Conservation (phyloP, 495 filamentous ascomycete species). For the Penicillium malachiteum region DNA sequence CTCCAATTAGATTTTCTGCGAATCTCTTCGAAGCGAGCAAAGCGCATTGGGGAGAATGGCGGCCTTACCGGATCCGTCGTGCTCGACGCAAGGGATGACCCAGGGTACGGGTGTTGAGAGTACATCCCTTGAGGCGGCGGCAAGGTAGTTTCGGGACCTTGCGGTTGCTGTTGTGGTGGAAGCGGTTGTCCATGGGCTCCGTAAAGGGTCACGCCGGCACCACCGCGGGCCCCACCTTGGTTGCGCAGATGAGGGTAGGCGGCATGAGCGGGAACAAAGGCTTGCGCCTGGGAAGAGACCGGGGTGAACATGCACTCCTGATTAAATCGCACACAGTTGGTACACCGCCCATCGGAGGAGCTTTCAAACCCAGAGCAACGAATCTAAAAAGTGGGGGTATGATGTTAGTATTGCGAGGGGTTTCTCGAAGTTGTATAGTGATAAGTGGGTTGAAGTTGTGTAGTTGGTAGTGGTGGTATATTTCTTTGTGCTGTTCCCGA, state of each 20-base stretch:
- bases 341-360: constrained; percentile 74
- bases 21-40: not conserved
- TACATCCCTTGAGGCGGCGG: constrained; percentile 52
- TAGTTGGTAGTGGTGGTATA: too few species aligned
- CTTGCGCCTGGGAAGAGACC: constrained; percentile 78
- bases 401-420: not conserved
- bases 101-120: constrained; percentile 36
- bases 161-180: constrained; percentile 53
- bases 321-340: constrained; percentile 76
- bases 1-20: constrained; percentile 16
- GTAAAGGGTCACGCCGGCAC: constrained; percentile 54
- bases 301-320: constrained; percentile 87
- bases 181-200: constrained; percentile 76
- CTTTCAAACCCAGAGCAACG: constrained; percentile 81
- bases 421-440: too few species aligned
- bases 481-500: too few species aligned
- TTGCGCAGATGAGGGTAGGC: constrained; percentile 61
- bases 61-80: constrained; percentile 51
- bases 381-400: constrained; percentile 52
- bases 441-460: too few species aligned
- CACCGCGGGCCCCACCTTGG: constrained; percentile 41
- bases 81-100: constrained; percentile 35
- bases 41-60: constrained; percentile 15
- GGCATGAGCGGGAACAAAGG: constrained; percentile 78
- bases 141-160: constrained; percentile 44